Conservation (phyloP, 192 early-diverging fungal species). For the Podila epigama region DNA sequence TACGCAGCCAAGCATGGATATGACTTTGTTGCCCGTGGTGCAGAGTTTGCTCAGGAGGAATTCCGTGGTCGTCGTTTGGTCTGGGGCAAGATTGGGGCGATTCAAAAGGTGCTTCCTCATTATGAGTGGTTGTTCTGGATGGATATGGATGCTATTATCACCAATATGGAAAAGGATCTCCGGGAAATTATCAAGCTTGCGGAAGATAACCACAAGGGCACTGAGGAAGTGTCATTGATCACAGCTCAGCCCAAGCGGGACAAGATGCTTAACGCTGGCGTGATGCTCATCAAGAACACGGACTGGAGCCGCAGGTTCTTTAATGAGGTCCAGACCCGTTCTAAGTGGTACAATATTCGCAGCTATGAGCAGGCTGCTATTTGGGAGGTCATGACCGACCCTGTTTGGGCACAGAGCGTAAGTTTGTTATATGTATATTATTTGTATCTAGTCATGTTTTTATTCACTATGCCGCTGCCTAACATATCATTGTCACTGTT, state of each 20-base stretch:
- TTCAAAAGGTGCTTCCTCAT: constrained; percentile 63
- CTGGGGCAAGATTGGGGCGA: constrained; percentile 65
- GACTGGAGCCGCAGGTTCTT: constrained; percentile 56
- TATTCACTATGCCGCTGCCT: no score
- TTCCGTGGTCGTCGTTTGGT: constrained; percentile 54
- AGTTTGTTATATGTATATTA: no score
- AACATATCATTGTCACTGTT: no score
- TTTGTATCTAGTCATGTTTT: no score
- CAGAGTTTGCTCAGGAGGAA: constrained; percentile 62
- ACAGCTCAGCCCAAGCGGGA: constrained; percentile 54
- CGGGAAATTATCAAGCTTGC: constrained; percentile 36
- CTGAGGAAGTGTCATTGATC: constrained; percentile 51
- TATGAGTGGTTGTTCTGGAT: constrained; percentile 71
- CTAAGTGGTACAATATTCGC: constrained; percentile 29
- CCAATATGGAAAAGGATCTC: constrained; percentile 40
- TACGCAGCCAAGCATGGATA: constrained; percentile 62
- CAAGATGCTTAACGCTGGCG: constrained; percentile 65
- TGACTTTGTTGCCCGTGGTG: constrained; percentile 57
- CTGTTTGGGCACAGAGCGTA: constrained; percentile 20
- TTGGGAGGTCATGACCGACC: constrained; percentile 54
- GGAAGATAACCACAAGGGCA: constrained; percentile 40
- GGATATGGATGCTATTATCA: constrained; percentile 68
- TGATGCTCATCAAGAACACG: constrained; percentile 66
- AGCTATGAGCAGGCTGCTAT: constrained; percentile 56
- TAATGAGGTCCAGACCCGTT: constrained; percentile 50